Conservation (phyloP, 768 basidiomycete species). For the Polyporus arcularius region DNA sequence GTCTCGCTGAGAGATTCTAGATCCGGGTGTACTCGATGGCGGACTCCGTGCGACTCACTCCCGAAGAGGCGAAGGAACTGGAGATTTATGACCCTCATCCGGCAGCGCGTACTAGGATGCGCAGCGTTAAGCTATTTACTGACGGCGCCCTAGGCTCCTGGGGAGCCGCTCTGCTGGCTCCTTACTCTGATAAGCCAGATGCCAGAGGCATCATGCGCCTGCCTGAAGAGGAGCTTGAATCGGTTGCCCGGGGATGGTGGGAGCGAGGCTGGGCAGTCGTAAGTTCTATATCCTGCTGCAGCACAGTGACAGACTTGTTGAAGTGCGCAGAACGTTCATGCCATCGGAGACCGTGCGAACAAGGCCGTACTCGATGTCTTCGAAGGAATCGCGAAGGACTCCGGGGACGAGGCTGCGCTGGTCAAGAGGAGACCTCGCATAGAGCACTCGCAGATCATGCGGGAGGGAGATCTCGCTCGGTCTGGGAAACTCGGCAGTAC, state of each 20-base stretch:
- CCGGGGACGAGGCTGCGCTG: conserved; percentile 28
- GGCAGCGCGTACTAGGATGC: conserved; percentile 29
- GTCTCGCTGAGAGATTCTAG: conserved; percentile 13
- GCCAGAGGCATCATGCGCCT: conserved; percentile 70
- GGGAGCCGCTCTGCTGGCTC: conserved; percentile 86
- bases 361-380: conserved; percentile 81
- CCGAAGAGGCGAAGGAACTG: conserved; percentile 12
- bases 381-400: conserved; percentile 47
- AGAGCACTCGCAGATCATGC: conserved; percentile 93
- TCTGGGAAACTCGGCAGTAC: conserved; percentile 73
- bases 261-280: conserved; percentile 85
- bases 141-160: conserved; percentile 93
- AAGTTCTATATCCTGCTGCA: conserved; percentile 29
- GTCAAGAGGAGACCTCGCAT: conserved; percentile 71
- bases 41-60: conserved; percentile 41
- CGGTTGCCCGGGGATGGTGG: conserved; percentile 64
- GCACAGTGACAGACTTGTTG: neutral
- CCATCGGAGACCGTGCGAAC: conserved; percentile 89
- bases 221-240: conserved; percentile 51
- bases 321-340: conserved; percentile 75
- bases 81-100: conserved; percentile 39
- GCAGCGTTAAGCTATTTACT: conserved; percentile 72
- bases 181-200: conserved; percentile 80
- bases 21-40: conserved; percentile 40
- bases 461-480: conserved; percentile 64